A percentile compares a stretch with the other conserved stretches of the same genome.
These are phyloP conservation scores for Ottelia alismoides DNA, from an alignment of 106 monocot species.

Conservation along the genomic window DNA sequence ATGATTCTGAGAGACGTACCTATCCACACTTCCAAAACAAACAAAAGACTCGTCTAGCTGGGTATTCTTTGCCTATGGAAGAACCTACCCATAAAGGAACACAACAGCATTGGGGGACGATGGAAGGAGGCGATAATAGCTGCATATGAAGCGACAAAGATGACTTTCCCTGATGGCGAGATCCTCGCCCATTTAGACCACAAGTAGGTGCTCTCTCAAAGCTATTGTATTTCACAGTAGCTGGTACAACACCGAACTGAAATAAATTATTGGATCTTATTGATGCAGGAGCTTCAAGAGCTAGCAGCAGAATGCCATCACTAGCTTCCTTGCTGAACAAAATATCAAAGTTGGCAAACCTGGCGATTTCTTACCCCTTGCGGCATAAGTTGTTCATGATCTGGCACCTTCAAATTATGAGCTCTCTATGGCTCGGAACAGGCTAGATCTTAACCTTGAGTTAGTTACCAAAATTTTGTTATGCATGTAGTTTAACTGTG, in stretches of 20 bases:
- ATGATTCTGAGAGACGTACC: too few relatives aligned
- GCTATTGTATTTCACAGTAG: too few relatives aligned
- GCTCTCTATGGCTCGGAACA: too few relatives aligned
- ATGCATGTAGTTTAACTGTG: too few relatives aligned
- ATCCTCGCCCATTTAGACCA: slow-evolving; percentile 85
- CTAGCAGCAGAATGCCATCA: slow-evolving; percentile 91
- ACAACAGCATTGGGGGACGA: slow-evolving; percentile 49
- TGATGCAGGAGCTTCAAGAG: slow-evolving; percentile 92
- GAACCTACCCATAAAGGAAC: slow-evolving; percentile 40
- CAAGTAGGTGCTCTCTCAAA: too few relatives aligned
- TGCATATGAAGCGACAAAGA: slow-evolving; percentile 67
- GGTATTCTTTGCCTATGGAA: slow-evolving; percentile 93
- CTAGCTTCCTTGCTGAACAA: slow-evolving; percentile 46
- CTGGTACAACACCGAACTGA: too few relatives aligned
- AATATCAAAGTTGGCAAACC: slow-evolving; percentile 85
- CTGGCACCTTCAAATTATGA: too few relatives aligned
- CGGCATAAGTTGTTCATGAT: too few relatives aligned
- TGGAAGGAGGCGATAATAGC: slow-evolving; percentile 80
- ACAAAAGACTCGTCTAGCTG: slow-evolving; percentile 73
- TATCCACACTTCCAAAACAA: too few relatives aligned
- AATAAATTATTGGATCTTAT: too few relatives aligned
- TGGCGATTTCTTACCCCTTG: slow-evolving; percentile 57
- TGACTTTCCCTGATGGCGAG: slow-evolving; percentile 78
- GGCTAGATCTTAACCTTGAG: too few relatives aligned
- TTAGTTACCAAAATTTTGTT: too few relatives aligned